A percentile compares a stretch with the other conserved stretches of the same genome.
phyloP scores from a whole-genome alignment of 75 land plant species.

The Sequoiadendron giganteum region DNA sequence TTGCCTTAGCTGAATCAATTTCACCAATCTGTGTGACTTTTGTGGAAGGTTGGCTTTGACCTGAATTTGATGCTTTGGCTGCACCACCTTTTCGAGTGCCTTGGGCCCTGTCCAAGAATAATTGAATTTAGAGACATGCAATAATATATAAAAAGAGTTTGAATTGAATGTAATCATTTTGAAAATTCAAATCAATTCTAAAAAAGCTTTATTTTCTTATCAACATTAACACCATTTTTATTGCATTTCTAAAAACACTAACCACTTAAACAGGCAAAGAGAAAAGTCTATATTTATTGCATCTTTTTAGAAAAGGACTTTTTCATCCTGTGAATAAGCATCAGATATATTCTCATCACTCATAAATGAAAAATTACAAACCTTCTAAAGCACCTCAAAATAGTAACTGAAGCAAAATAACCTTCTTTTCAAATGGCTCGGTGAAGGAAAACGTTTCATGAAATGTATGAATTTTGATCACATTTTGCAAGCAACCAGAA shows the following conservation, averaged over 20 bases:
- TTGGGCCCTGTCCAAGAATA: constrained; percentile 26
- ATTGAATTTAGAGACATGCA: neutral
- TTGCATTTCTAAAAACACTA: neutral
- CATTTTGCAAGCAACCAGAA: neutral
- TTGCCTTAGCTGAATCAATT: constrained; percentile 17
- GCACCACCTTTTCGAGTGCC: constrained; percentile 7
- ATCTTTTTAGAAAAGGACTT: neutral
- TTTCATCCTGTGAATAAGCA: neutral
- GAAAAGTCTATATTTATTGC: neutral
- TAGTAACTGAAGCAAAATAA: neutral
- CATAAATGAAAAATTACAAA: neutral
- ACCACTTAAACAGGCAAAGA: neutral
- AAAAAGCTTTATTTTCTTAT: neutral
- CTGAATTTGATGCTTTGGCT: constrained; percentile 14
- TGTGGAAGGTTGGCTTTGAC: neutral
- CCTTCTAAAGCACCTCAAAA: neutral
- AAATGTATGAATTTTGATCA: neutral
- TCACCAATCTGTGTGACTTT: neutral
- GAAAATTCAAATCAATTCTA: neutral
- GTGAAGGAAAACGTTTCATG: neutral
- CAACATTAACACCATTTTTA: neutral
- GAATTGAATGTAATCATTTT: neutral
- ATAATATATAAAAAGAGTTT: neutral
- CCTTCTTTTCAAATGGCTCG: neutral
- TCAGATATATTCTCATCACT: neutral